Evolutionary conservation across 495 filamentous ascomycete species (phyloP).

Genomic region (Penicillium paradoxum): DNA sequence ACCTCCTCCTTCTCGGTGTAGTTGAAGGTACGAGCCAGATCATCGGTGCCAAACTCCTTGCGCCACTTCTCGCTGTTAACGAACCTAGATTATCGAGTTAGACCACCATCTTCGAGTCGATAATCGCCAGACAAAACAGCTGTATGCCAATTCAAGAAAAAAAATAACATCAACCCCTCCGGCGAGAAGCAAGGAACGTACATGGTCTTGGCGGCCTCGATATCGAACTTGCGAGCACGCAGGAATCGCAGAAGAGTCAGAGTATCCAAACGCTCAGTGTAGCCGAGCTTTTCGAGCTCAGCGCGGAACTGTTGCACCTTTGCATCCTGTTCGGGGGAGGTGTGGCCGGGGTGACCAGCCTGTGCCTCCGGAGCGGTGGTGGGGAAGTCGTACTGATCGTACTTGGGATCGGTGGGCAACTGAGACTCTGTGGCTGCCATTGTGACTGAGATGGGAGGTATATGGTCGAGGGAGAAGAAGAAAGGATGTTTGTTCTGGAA

Average conservation of each 20-base stretch:
- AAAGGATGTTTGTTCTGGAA: slow-evolving; percentile 8
- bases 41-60: slow-evolving; percentile 79
- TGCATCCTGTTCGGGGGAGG: slow-evolving; percentile 83
- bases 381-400: slow-evolving; percentile 94
- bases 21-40: slow-evolving; percentile 73
- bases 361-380: slow-evolving; percentile 64
- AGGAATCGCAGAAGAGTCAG: slow-evolving; percentile 87
- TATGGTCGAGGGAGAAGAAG: slow-evolving; percentile 8
- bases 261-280: slow-evolving; percentile 83
- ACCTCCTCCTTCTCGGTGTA: slow-evolving; percentile 84
- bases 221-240: slow-evolving; percentile 91
- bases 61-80: slow-evolving; percentile 87
- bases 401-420: slow-evolving; percentile 74
- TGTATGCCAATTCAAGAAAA: not conserved
- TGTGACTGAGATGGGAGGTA: slow-evolving; percentile 18
- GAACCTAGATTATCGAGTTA: slow-evolving; percentile 60
- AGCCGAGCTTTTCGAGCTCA: slow-evolving; percentile 78
- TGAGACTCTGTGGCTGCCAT: slow-evolving; percentile 38
- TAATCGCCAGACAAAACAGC: not conserved
- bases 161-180: not conserved
- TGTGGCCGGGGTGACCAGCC: slow-evolving; percentile 82
- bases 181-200: slow-evolving; percentile 31
- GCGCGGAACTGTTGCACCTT: slow-evolving; percentile 78
- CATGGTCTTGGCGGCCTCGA: slow-evolving; percentile 79
- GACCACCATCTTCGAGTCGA: not conserved